Base-by-base conservation (phyloP, 371 early-diverging fungal species). In the Mucor velutinosus region DNA sequence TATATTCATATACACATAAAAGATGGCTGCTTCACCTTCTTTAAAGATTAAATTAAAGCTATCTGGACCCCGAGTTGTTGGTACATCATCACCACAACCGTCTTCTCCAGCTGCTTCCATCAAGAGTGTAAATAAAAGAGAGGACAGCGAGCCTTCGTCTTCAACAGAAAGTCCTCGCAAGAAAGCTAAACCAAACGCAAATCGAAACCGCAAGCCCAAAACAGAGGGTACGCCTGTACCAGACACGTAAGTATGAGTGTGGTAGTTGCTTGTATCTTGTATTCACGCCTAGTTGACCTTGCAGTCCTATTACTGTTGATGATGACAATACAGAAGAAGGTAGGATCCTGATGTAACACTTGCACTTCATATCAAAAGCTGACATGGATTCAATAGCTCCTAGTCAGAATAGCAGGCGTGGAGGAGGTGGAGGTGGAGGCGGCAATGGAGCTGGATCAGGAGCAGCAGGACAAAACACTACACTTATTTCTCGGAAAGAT, bases 11-110 rank as follows among this genome's bases (percentile, higher is more conserved):
- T 29, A 17, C 14, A 29, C 15, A 32, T 23, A n/a, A 25, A 17
- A 37, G 1, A 57, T 57, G 39, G 27, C 45, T 11, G 57, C 77
- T 41, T 72, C 72, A 63, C 72, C 78, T 43, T 61, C 79, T 29
- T 62, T 79, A 25, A 79, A 79, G 63, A 79, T 79, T 57, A 79
- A 70, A 39, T 56, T 79, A 41, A 62, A 76, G 37, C 66, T 79
- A 25, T 68, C 79, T 33, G 62, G 58, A 32, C 70, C 74, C 6
- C 70, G 64, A 21, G 51, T 37, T 27, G 32, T 55, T 55, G 27
- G 7, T 10, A 51, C 55, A 33, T 25, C 62, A 51, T 62, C 74
- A 25, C 66, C 60, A 58, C 56, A 35, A 7, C 35, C 35, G 2
- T 2, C 70, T 45, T 30, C 67, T 10, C 49, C 67, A 29, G 65